Evolutionary conservation across 2,329 filamentous ascomycete species (phyloP).

Genomic region (Cladophialophora exuberans): DNA sequence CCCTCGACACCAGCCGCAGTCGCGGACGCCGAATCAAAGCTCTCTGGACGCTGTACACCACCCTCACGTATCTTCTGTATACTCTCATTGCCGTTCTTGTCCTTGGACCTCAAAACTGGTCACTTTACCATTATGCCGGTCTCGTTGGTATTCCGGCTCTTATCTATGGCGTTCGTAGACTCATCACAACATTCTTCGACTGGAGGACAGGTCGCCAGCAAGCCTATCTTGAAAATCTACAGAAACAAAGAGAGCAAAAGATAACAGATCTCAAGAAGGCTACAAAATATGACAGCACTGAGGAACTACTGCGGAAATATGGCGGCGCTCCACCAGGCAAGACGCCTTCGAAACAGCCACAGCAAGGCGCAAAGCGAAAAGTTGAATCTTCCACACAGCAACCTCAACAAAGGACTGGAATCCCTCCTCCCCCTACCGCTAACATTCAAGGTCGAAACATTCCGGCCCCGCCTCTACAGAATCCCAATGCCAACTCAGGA

Average conservation of each 20-base stretch:
- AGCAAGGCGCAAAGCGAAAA: constrained; percentile 35
- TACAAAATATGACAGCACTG: constrained; percentile 93
- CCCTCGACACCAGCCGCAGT: constrained; percentile 73
- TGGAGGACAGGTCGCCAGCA: constrained; percentile 76
- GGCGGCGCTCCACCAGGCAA: constrained; percentile 64
- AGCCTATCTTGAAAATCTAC: constrained; percentile 70
- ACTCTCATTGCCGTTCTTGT: constrained; percentile 80
- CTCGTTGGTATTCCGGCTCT: constrained; percentile 77
- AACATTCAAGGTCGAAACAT: constrained; percentile 57
- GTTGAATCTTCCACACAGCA: constrained; percentile 35
- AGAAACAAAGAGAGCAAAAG: constrained; percentile 78
- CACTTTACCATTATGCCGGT: constrained; percentile 74
- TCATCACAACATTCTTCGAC: constrained; percentile 72
- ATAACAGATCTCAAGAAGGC: constrained; percentile 94
- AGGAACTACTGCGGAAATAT: constrained; percentile 92
- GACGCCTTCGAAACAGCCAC: constrained; percentile 35
- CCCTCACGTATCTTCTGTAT: constrained; percentile 87
- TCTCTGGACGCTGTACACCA: constrained; percentile 86
- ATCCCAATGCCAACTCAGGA: constrained; percentile 16
- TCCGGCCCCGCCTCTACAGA: constrained; percentile 38
- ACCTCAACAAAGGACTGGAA: constrained; percentile 52
- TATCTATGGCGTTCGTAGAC: constrained; percentile 75
- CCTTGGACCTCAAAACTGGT: constrained; percentile 80
- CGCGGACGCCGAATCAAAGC: constrained; percentile 78
- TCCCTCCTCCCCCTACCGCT: constrained; percentile 66